A percentile compares a stretch with the other conserved stretches of the same genome.
These are phyloP conservation scores for Lophiotrema nucula DNA, from an alignment of 495 filamentous ascomycete genomes.

Conservation along the genomic window DNA sequence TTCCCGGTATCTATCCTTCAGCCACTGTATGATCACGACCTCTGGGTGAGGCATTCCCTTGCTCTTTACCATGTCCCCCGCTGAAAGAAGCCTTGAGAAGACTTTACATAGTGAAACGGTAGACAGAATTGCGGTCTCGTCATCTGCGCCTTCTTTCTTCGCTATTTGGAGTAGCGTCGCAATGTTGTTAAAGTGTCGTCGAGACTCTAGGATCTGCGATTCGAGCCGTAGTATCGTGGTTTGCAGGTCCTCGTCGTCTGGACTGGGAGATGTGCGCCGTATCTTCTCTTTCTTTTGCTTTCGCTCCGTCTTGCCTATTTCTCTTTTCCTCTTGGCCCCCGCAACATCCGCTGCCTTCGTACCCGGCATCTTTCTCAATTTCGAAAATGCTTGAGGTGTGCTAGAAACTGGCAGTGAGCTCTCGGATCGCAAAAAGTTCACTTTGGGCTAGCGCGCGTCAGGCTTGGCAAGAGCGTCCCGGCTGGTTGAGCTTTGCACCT, in stretches of 20 bases:
- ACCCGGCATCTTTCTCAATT: conserved; percentile 27
- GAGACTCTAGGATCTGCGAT: conserved; percentile 74
- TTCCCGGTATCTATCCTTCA: conserved; percentile 69
- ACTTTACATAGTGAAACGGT: conserved; percentile 82
- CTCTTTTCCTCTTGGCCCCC: conserved; percentile 37
- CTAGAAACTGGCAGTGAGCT: no score
- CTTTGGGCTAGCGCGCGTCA: background rate
- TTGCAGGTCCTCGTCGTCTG: conserved; percentile 48
- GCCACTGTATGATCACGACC: conserved; percentile 70
- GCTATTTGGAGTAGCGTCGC: conserved; percentile 65
- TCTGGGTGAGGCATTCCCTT: conserved; percentile 68
- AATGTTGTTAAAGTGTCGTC: conserved; percentile 91
- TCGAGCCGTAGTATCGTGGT: conserved; percentile 65
- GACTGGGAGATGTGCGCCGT: conserved; percentile 6
- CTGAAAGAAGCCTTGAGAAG: conserved; percentile 78
- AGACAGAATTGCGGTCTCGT: conserved; percentile 53
- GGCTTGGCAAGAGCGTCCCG: background rate
- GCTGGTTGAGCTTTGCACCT: conserved; percentile 7
- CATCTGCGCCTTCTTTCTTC: conserved; percentile 46
- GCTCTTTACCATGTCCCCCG: conserved; percentile 65
- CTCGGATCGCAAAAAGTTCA: conserved; percentile 9
- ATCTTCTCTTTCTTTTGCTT: conserved; percentile 14
- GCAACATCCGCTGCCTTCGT: background rate
- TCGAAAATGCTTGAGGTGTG: no score
- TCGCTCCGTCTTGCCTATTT: conserved; percentile 10